Base-by-base conservation (phyloP, 768 basidiomycete species). In the Lanmaoa rubissima region DNA sequence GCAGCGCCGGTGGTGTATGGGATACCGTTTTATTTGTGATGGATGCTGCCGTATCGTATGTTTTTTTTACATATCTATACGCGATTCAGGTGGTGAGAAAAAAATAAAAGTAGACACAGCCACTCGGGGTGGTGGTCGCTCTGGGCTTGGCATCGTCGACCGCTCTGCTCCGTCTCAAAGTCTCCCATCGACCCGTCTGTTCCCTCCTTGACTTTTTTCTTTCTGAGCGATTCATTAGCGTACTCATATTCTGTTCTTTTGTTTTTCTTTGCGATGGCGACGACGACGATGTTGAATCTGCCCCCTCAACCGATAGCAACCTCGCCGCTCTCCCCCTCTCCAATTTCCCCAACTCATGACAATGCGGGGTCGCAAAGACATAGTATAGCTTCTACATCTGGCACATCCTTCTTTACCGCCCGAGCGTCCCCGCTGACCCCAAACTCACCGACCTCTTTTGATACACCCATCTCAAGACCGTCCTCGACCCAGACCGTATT, bases 1-100 rank as follows among this genome's bases (percentile, higher is more conserved):
- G 94, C 95, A 1, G 94, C 97, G 13, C 89, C 94, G 14, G 87
- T 99, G 0, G 87, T 95, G 12, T 98, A 98, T 69, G 97, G 97
- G 2, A 88, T 99, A 63, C 97, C 97, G 3, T 93, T 95, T 65
- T 93, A 92, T 72, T 69, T 97, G 57, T 83, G 70, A 64, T 41
- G 12, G 14, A 3, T 14, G 45, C 32, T 24, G 21, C 19, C 43
- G 24, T 32, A 50, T 34, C 43, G 24, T 32, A 50, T 34, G 28
- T 49, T 45, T 48, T 41, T 21, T 55, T 45, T 32, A 32, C 6
- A 32, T 32, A n/a, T 24, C 17, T 38, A 2, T 16, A 28, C 14
- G 7, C 1, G 38, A 17, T 39, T 39, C 38, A 2, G 26, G 13
- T 21, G 19, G 40, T 47, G 48, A 42, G 38, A 52, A n/a, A 50